phyloP scores from a whole-genome alignment of 768 basidiomycete species.

The Epithele typhae region DNA sequence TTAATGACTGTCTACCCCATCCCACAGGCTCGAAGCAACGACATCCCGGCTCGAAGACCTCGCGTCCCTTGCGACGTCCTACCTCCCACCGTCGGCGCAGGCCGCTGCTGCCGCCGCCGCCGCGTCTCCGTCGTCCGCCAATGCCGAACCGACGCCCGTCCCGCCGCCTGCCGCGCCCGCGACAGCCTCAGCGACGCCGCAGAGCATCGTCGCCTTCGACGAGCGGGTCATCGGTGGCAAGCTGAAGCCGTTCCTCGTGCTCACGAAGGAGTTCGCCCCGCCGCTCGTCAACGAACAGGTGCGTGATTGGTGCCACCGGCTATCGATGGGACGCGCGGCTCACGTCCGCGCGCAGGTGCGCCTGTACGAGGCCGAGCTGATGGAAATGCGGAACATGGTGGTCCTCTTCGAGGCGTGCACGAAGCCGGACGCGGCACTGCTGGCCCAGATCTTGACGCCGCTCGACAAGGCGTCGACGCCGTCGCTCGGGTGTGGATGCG shows the following conservation, averaged over 20 bases:
- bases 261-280: constrained; percentile 68
- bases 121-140: constrained; percentile 15
- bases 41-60: constrained; percentile 93
- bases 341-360: constrained; percentile 54
- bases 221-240: constrained; percentile 68
- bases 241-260: constrained; percentile 67
- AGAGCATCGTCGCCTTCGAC: constrained; percentile 68
- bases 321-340: neutral
- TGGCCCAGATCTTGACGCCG: constrained; percentile 58
- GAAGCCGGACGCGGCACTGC: constrained; percentile 65
- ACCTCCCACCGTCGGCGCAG: constrained; percentile 20
- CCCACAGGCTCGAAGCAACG: constrained; percentile 81
- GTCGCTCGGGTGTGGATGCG: constrained; percentile 77
- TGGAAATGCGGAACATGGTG: constrained; percentile 65
- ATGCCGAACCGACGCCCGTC: constrained; percentile 21
- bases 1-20: neutral
- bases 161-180: constrained; percentile 33
- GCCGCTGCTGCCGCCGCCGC: constrained; percentile 14
- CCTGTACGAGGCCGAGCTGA: constrained; percentile 63
- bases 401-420: constrained; percentile 66
- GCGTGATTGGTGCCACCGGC: constrained; percentile 21
- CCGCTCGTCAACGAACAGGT: constrained; percentile 78
- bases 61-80: constrained; percentile 40
- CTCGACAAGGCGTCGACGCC: constrained; percentile 67
- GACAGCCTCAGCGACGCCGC: constrained; percentile 38